Base-by-base conservation (phyloP, 2,329 filamentous ascomycete species). In the Metarhizium humberi region DNA sequence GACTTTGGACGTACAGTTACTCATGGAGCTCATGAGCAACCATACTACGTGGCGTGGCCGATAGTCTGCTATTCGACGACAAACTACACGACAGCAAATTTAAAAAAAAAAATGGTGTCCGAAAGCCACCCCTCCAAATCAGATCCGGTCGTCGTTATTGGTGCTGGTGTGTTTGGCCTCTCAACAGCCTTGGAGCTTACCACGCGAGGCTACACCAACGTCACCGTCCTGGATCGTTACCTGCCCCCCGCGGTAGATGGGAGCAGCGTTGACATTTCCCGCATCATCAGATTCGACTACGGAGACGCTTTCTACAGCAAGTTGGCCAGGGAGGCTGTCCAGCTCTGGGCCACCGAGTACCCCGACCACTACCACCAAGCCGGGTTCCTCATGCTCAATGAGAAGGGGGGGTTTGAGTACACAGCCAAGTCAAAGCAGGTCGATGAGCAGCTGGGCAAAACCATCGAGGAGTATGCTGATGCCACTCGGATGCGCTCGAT, bases 241-340 rank as follows among this genome's bases (percentile, higher is more conserved):
- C 58, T 68, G 0, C 70, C 72, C 4, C 71, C 72, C 0, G 66
- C 69, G 2, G 59, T 63, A 3, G 69, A 74, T 13, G 68, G 68
- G 32, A 71, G 71, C 55, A 73, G 70, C 48, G 70, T 72, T n/a
- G 71, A 75, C 56, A 66, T 71, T 18, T 74, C 72, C 5, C 69
- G 73, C 18, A 67, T 74, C 55, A 67, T 74, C 47, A 69, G 72
- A 6, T 61, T 69, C 48, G 86, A 90, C 69, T 90, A 90, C 62
- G 81, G 83, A 13, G 78, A 85, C 60, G 69, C 76, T 0, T 73
- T 80, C 14, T 90, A 90, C 63, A 76, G 81, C 4, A 70, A 72
- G 47, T 78, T 90, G 53, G 85, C 81, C 4, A 58, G 58, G 14
- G 66, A 69, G 51, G 64, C 68, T 3, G 56, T 62, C 11, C 51